A percentile compares a stretch with the other conserved stretches of the same genome.
Conservation (phyloP, 169 alveolate species). For the Plasmodium gallinaceum region DNA sequence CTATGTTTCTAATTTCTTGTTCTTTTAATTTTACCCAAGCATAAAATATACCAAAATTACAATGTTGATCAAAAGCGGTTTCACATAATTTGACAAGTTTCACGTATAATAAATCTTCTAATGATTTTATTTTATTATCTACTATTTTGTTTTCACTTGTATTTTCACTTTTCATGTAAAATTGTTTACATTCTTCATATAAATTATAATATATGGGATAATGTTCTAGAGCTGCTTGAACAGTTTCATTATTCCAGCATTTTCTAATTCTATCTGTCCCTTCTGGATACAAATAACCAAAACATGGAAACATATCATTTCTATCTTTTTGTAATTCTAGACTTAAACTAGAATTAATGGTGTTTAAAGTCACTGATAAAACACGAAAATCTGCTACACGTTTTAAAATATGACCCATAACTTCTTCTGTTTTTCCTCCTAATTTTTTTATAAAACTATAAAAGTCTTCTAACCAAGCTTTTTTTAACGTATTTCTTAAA, state of each 20-base stretch:
- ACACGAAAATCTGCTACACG: conserved; percentile 91
- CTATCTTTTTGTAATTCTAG: conserved; percentile 85
- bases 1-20: conserved; percentile 97
- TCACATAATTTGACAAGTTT: conserved; percentile 95
- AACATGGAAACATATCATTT: conserved; percentile 90
- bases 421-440: conserved; percentile 93
- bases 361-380: conserved; percentile 86
- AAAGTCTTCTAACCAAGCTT: conserved; percentile 97
- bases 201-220: conserved; percentile 89
- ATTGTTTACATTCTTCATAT: conserved; percentile 90
- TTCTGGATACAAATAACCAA: conserved; percentile 94
- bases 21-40: conserved; percentile 98
- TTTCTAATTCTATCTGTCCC: conserved; percentile 92
- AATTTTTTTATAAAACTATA: conserved; percentile 91
- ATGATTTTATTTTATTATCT: conserved; percentile 79
- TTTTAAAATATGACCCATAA: conserved; percentile 93
- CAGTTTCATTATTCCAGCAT: conserved; percentile 92
- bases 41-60: conserved; percentile 96
- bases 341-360: conserved; percentile 81
- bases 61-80: conserved; percentile 96
- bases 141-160: conserved; percentile 52
- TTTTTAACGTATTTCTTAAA: conserved; percentile 93
- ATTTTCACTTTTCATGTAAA: conserved; percentile 78
- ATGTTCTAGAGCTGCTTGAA: conserved; percentile 92
- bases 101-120: conserved; percentile 97